These are phyloP conservation scores for Dichotomopilus funicola DNA, from an alignment of 2,329 filamentous ascomycete genomes.

Conservation along the genomic window DNA sequence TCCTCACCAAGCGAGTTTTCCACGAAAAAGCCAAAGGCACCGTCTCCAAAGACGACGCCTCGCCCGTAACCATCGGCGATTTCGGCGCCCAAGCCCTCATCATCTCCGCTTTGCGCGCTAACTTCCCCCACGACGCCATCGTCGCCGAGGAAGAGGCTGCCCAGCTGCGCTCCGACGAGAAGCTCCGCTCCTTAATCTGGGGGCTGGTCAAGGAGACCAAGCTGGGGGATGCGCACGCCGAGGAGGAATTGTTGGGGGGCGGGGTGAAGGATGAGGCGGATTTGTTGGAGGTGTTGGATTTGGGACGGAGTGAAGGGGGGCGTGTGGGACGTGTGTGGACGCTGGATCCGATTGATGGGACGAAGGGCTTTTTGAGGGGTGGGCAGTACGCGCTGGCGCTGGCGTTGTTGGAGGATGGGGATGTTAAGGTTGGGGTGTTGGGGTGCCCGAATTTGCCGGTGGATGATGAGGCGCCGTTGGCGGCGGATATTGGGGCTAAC, in stretches of 20 bases:
- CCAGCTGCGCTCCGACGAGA: slow-evolving; percentile 38
- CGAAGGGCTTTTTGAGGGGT: slow-evolving; percentile 91
- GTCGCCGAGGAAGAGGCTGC: slow-evolving; percentile 52
- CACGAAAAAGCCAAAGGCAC: slow-evolving; percentile 17
- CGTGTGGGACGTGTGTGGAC: slow-evolving; percentile 80
- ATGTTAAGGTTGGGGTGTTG: slow-evolving; percentile 89
- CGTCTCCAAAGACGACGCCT: slow-evolving; percentile 22
- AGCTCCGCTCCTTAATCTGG: slow-evolving; percentile 44
- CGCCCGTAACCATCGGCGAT: slow-evolving; percentile 52
- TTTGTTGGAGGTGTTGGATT: slow-evolving; percentile 62
- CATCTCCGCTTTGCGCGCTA: slow-evolving; percentile 42
- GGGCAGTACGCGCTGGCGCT: slow-evolving; percentile 97
- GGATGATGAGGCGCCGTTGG: slow-evolving; percentile 67
- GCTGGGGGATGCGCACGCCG: slow-evolving; percentile 54
- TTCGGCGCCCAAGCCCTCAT: slow-evolving; percentile 55
- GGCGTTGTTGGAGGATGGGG: slow-evolving; percentile 82
- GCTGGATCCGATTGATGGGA: slow-evolving; percentile 95
- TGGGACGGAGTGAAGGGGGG: slow-evolving; percentile 65
- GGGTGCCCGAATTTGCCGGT: slow-evolving; percentile 93
- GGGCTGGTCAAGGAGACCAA: slow-evolving; percentile 44
- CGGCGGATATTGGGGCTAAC: slow-evolving; percentile 65
- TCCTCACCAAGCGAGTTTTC: slow-evolving; percentile 44
- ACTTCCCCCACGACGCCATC: slow-evolving; percentile 47
- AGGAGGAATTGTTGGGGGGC: slow-evolving; percentile 61
- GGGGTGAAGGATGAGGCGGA: slow-evolving; percentile 54